phyloP scores from a whole-genome alignment of 495 filamentous ascomycete species.

The Xylaria telfairii region DNA sequence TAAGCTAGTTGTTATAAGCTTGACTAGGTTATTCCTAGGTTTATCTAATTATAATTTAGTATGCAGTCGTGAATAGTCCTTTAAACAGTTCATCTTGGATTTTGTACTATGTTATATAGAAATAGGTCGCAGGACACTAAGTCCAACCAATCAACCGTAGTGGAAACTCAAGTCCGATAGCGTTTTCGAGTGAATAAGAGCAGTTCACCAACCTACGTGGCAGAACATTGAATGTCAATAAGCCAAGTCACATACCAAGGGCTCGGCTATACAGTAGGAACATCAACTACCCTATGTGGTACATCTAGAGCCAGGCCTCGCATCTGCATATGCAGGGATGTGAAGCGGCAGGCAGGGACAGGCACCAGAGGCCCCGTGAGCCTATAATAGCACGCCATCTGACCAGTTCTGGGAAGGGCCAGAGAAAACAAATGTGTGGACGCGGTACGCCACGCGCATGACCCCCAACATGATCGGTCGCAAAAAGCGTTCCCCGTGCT shows the following conservation, averaged over 20 bases:
- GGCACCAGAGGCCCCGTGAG: not conserved
- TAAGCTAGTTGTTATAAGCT: too few species aligned
- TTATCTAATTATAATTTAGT: too few species aligned
- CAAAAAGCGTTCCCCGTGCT: constrained; percentile 15
- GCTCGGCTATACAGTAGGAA: constrained; percentile 3
- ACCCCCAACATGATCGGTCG: constrained; percentile 21
- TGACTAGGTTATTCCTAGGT: too few species aligned
- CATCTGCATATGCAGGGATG: constrained; percentile 23
- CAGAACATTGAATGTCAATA: not conserved
- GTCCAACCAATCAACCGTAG: not conserved
- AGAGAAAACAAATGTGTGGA: not conserved
- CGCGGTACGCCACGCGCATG: constrained; percentile 11
- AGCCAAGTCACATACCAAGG: constrained; percentile 1
- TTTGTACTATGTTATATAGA: too few species aligned
- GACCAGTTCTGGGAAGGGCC: not conserved
- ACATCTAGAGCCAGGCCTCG: not conserved
- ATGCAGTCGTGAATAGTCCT: too few species aligned
- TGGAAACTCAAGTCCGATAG: not conserved
- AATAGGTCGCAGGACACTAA: too few species aligned
- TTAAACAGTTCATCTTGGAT: too few species aligned
- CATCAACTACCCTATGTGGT: not conserved
- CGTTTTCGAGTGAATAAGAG: not conserved
- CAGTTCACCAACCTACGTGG: not conserved
- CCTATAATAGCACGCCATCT: constrained; percentile 16
- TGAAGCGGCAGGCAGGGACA: constrained; percentile 17